These are phyloP conservation scores for Sporisorium scitamineum DNA, from an alignment of 1,284 basidiomycete species.

Conservation along the genomic window DNA sequence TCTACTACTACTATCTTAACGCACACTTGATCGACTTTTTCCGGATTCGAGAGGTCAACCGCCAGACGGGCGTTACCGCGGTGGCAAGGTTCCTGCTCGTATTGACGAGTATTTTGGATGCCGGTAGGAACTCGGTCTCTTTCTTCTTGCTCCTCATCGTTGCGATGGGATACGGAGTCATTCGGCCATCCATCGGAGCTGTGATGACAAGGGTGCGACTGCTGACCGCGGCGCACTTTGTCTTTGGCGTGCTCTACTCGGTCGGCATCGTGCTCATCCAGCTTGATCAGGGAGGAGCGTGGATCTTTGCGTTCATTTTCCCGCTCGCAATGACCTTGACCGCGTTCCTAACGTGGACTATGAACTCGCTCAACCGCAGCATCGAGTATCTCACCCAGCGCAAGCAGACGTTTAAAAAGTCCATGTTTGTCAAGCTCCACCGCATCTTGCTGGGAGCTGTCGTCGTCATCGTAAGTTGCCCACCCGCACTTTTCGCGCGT, in stretches of 20 bases:
- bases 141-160: slow-evolving; percentile 96
- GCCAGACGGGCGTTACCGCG: slow-evolving; percentile 47
- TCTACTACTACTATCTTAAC: slow-evolving; percentile 64
- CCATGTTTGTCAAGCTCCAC: slow-evolving; percentile 76
- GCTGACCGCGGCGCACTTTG: slow-evolving; percentile 84
- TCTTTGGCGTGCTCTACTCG: slow-evolving; percentile 84
- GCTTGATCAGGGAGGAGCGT: slow-evolving; percentile 75
- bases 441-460: slow-evolving; percentile 88
- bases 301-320: slow-evolving; percentile 75
- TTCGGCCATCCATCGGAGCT: slow-evolving; percentile 79
- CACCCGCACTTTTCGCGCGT: background rate
- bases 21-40: slow-evolving; percentile 60
- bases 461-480: slow-evolving; percentile 76
- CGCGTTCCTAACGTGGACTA: slow-evolving; percentile 90
- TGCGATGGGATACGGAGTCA: slow-evolving; percentile 68
- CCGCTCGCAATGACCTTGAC: slow-evolving; percentile 93
- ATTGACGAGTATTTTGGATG: slow-evolving; percentile 78
- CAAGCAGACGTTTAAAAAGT: slow-evolving; percentile 64
- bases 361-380: slow-evolving; percentile 61
- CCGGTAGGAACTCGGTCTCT: slow-evolving; percentile 89
- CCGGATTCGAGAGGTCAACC: slow-evolving; percentile 52
- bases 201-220: slow-evolving; percentile 83
- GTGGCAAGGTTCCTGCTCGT: slow-evolving; percentile 62
- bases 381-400: slow-evolving; percentile 63
- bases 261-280: slow-evolving; percentile 74